Evolutionary conservation across 305 asterid genomes (phyloP), one percentile per base, ranked within the genome.

Genomic region (Plantago coronopus): DNA sequence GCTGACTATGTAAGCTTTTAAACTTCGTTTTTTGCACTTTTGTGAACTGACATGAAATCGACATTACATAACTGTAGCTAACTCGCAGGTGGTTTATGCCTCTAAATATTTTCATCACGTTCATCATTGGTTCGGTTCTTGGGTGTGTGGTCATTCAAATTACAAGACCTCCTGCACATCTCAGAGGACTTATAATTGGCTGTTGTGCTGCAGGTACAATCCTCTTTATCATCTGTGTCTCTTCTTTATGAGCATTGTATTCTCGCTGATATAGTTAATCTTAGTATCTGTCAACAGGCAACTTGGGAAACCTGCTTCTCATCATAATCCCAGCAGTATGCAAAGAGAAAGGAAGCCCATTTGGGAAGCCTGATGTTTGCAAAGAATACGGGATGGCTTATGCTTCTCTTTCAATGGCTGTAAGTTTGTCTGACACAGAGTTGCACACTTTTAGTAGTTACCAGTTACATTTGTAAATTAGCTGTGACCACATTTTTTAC

Each of bases 21-120:
- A 22, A 38, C 17, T 48, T 34, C 9, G 40, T 34, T 34, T 34
- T 34, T 0, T 34, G 40, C 2, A 0, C 9, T 11, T 34, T 7
- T 34, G 40, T 7, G 11, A 6, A 12, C 12, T 34, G 12, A 7
- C 12, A 7, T 34, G 40, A 27, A 2, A 27, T 2, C 31, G 5
- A 34, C 40, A 9, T 59, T 65, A 27, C 29, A 48, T 57, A 57
- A 70, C 48, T 19, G 4, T 15, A 9, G 61, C 54, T 27, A 50
- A 68, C 13, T 69, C 72, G 73, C 84, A 84, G 96, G 93, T 86
- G 95, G 98, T 91, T 84, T 79, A 88, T 91, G 98, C 96, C 96
- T 23, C 57, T 91, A 43, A 88, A 91, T 70, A 79, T 88, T 62
- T 84, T 88, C 16, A 3, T 81, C 71, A 91, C 98, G 0, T 91